Conservation (phyloP, 768 basidiomycete species). For the Steccherinum ochraceum region DNA sequence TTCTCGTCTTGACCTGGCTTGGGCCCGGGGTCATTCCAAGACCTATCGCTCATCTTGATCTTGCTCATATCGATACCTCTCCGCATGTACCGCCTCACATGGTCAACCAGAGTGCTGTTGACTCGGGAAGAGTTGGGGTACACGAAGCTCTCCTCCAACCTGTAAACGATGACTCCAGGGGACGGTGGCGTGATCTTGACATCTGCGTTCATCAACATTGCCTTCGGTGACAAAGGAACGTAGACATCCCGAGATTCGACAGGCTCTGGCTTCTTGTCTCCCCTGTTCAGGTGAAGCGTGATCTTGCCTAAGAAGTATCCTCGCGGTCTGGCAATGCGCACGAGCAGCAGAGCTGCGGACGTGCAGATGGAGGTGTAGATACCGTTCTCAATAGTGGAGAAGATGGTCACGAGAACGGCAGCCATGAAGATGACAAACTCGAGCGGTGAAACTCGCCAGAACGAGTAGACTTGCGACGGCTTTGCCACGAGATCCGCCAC, state of each 20-base stretch:
- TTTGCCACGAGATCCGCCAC: slow-evolving; percentile 84
- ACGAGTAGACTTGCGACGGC: slow-evolving; percentile 77
- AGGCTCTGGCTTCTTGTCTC: slow-evolving; percentile 19
- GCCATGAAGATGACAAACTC: slow-evolving; percentile 89
- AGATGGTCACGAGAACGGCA: slow-evolving; percentile 84
- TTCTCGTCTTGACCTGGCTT: slow-evolving; percentile 42
- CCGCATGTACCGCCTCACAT: slow-evolving; percentile 72
- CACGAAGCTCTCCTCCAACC: slow-evolving; percentile 85
- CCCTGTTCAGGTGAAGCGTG: slow-evolving; percentile 39
- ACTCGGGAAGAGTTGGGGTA: slow-evolving; percentile 71
- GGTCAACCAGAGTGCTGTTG: slow-evolving; percentile 71
- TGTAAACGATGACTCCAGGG: slow-evolving; percentile 87
- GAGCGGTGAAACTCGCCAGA: slow-evolving; percentile 91
- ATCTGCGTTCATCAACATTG: slow-evolving; percentile 58
- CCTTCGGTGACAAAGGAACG: slow-evolving; percentile 58
- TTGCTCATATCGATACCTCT: slow-evolving; percentile 67
- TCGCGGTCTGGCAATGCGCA: slow-evolving; percentile 83
- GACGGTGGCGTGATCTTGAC: slow-evolving; percentile 72
- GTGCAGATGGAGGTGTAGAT: slow-evolving; percentile 83
- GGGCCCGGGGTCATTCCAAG: slow-evolving; percentile 94
- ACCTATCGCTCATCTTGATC: slow-evolving; percentile 65
- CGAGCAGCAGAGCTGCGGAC: slow-evolving; percentile 72
- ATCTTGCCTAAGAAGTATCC: slow-evolving; percentile 90
- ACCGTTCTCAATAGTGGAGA: slow-evolving; percentile 91
- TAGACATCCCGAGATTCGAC: slow-evolving; percentile 67